Base-by-base conservation (phyloP, 148 eudicot species). In the Nyssa sinensis region DNA sequence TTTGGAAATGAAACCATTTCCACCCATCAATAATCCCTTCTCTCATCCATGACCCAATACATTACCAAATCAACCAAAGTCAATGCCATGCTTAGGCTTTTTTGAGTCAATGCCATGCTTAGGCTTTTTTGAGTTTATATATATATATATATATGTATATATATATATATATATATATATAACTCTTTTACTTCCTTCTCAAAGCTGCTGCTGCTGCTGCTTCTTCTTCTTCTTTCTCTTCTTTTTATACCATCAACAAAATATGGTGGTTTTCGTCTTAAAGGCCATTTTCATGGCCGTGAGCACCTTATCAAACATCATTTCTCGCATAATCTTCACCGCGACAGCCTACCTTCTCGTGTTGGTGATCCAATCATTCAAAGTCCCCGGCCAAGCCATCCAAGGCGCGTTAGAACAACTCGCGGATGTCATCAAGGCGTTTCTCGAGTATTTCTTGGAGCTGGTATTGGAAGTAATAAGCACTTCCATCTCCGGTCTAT, bases 241-340 rank as follows among this genome's bases (percentile, higher is more conserved):
- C n/a, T n/a, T n/a, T n/a, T n/a, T n/a, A n/a, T n/a, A n/a, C n/a
- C n/a, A n/a, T 66, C 2, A 9, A 4, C 32, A 11, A 59, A 60
- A 89, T n/a, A n/a, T 88, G 90, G 81, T 78, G n/a, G 78, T 81
- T 9, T 10, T 83, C 63, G 81, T 90, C 19, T 4, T 88, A 0
- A 90, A 83, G 49, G 11, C 82, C 73, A 60, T 88, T 34, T 86
- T 84, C 80, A 70, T 21, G 21, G 33, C 82, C 39, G 37, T 90
- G 63, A 73, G 72, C 71, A 24, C 72, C 21, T 33, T 84, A 32
- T 69, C 74, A 8, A 78, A 81, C 77, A 35, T 89, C 47, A 25
- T 91, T 31, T 75, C 82, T 5, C 81, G 80, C 53, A 64, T 77
- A 34, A 66, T 89, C 71, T 83, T 91, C 82, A 79, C 71, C 1